These are phyloP conservation scores for Hygrocybe punicea DNA, from an alignment of 768 basidiomycete genomes.

Conservation along the genomic window DNA sequence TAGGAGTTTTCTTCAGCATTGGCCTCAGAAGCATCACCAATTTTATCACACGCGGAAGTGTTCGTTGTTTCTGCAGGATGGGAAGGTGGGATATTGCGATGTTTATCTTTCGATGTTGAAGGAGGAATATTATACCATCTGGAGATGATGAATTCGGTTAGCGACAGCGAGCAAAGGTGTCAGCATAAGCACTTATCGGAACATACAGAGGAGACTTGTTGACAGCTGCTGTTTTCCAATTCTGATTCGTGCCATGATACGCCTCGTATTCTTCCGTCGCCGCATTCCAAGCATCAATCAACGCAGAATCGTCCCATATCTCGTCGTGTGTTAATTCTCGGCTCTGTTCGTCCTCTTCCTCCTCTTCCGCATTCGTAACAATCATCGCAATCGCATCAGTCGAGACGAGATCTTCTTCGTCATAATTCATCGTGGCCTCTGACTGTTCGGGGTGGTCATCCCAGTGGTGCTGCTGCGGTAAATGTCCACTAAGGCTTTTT, in stretches of 20 bases:
- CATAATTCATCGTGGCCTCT: neutral
- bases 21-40: slow-evolving; percentile 6
- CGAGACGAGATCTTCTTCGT: slow-evolving; percentile 15
- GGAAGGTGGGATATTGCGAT: slow-evolving; percentile 10
- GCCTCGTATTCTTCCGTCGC: slow-evolving; percentile 78
- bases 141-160: neutral
- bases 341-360: slow-evolving; percentile 45
- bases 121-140: slow-evolving; percentile 80
- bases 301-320: slow-evolving; percentile 83
- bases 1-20: slow-evolving; percentile 48
- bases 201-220: slow-evolving; percentile 73
- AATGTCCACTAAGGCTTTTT: slow-evolving; percentile 24
- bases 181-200: neutral
- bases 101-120: slow-evolving; percentile 24
- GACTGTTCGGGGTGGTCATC: slow-evolving; percentile 35
- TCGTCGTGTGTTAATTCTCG: slow-evolving; percentile 67
- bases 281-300: slow-evolving; percentile 81
- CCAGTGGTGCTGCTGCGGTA: slow-evolving; percentile 45
- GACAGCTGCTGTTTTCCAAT: slow-evolving; percentile 68
- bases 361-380: slow-evolving; percentile 30
- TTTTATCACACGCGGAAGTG: neutral
- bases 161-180: neutral
- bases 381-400: slow-evolving; percentile 31
- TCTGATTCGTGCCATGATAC: slow-evolving; percentile 63
- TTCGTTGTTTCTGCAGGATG: neutral